Base-by-base conservation (phyloP, 352 stramenopile species). In the Globisporangium cederbergense region DNA sequence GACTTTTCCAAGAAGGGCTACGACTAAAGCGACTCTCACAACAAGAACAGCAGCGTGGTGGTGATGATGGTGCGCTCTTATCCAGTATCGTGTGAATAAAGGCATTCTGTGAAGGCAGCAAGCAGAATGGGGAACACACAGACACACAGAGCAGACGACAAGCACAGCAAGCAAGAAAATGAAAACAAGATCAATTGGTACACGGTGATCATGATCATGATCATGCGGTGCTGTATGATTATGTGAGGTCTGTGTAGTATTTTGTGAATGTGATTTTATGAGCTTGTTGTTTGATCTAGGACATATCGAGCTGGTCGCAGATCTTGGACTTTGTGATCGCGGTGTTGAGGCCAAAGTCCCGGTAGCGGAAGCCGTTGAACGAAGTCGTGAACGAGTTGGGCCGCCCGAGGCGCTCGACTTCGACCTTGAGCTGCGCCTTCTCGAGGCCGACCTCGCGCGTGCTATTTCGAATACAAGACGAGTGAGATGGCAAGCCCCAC, bases 1-100 rank as follows among this genome's bases (percentile, higher is more conserved):
- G 85, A 94, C 73, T 93, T 92, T 49, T 88, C 80, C 67, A 94
- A 91, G 79, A 96, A 96, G 82, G 75, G 75, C 58, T 91, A 93
- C 72, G 78, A 96, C 66, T 96, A 91, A 78, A 66, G 32, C 20
- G 20, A 18, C 45, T 11, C 25, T 32, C n/a, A 54, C 2, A 53
- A 55, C 38, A 46, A 8, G 4, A 56, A 14, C 32, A 55, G 16
- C 49, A 56, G 46, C 4, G 28, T 34, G 49, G 32, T 40, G 50
- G 28, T n/a, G 50, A 25, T 52, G 46, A 32, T 36, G 13, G 22
- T 28, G 20, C 36, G 9, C 36, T 42, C 36, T 42, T 42, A 42
- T 42, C 8, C 36, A 42, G 36, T 42, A 11, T 42, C 36, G 36
- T 42, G 36, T 14, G 36, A 42, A 42, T 42, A 16, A 42, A 42